Conservation (phyloP, 1,139 yeast species). For the Blastobotrys malaysiensis region DNA sequence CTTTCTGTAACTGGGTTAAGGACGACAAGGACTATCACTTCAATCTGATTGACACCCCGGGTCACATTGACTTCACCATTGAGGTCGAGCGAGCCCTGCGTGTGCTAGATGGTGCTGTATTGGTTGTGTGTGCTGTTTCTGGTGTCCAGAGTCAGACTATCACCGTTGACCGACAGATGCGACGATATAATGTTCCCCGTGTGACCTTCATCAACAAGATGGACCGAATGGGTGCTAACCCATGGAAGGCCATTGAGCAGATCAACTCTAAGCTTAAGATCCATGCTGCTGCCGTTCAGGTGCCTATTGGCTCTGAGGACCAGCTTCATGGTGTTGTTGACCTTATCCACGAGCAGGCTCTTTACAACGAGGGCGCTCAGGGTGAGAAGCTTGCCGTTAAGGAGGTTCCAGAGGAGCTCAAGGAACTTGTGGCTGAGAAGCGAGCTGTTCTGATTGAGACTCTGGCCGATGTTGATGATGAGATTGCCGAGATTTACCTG, state of each 20-base stretch:
- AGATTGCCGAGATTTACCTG: constrained; percentile 85
- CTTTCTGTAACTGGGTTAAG: constrained; percentile 94
- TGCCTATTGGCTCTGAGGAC: constrained; percentile 91
- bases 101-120: constrained; percentile 95
- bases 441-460: constrained; percentile 83
- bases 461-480: constrained; percentile 96
- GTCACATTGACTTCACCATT: constrained; percentile 96
- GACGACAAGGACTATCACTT: constrained; percentile 60
- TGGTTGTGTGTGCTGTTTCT: constrained; percentile 95
- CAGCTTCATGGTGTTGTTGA: constrained; percentile 85
- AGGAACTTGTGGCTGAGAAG: constrained; percentile 74
- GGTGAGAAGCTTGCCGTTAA: constrained; percentile 68
- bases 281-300: constrained; percentile 97
- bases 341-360: constrained; percentile 77
- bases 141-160: constrained; percentile 99
- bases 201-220: constrained; percentile 93
- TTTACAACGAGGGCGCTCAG: constrained; percentile 87
- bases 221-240: constrained; percentile 99
- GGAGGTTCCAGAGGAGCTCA: constrained; percentile 70
- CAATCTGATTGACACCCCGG: constrained; percentile 95
- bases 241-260: constrained; percentile 92
- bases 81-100: constrained; percentile 97
- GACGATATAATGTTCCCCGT: constrained; percentile 95
- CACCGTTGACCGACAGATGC: constrained; percentile 98
- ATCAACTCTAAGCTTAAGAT: constrained; percentile 79